Conservation (phyloP, 78 protist genomes). For the Cavenderia fasciculata region DNA sequence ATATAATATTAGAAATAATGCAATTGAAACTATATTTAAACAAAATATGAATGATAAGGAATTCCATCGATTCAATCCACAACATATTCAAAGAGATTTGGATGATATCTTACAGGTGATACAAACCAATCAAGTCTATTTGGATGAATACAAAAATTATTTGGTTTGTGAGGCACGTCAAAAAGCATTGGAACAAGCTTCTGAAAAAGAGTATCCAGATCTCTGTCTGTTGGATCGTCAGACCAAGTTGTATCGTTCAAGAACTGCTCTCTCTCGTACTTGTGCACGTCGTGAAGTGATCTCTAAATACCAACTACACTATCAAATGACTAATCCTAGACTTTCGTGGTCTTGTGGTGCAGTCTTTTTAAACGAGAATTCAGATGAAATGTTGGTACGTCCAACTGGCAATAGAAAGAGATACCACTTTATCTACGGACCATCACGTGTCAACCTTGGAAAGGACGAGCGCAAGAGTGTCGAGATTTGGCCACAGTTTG, state of each 20-base stretch:
- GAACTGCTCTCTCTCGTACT: constrained; percentile 11
- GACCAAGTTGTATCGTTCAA: constrained; percentile 10
- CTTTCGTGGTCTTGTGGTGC: constrained; percentile 44
- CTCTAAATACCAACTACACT: background rate
- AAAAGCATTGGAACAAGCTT: background rate
- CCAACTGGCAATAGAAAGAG: constrained; percentile 62
- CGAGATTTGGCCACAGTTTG: constrained; percentile 80
- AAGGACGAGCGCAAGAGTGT: constrained; percentile 62
- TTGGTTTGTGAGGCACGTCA: constrained; percentile 30
- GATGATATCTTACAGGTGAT: background rate
- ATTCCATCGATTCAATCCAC: background rate
- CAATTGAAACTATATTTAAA: background rate
- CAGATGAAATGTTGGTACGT: background rate
- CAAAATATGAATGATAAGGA: constrained; percentile 2
- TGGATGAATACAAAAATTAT: background rate
- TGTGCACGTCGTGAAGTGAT: constrained; percentile 52
- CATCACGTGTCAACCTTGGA: constrained; percentile 71
- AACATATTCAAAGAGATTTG: no score
- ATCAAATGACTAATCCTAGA: constrained; percentile 27
- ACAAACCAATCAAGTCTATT: background rate
- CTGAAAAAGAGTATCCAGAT: constrained; percentile 14
- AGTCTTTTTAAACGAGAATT: background rate
- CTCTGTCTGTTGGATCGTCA: background rate
- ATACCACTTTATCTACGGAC: constrained; percentile 74
- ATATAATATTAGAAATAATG: background rate